A percentile compares a stretch with the other conserved stretches of the same genome.
Conservation (phyloP, 2,329 filamentous ascomycete species). For the Aspergillus sclerotialis region DNA sequence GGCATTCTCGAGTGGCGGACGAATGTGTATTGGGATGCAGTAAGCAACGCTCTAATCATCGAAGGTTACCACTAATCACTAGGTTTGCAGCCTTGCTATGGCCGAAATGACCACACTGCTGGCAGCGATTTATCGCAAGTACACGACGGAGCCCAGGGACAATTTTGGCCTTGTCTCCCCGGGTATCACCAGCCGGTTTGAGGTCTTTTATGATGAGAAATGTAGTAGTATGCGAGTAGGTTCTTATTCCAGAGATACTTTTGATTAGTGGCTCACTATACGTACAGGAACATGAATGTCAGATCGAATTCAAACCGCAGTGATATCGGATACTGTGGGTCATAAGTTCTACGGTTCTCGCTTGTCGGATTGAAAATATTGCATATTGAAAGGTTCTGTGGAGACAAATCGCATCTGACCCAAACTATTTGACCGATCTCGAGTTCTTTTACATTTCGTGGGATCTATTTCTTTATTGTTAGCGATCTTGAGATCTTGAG, state of each 20-base stretch:
- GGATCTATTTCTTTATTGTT: too few relatives aligned
- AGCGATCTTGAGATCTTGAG: too few relatives aligned
- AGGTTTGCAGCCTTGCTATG: constrained; percentile 38
- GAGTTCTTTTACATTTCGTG: too few relatives aligned
- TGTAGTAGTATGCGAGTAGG: not conserved
- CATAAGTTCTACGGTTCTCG: too few relatives aligned
- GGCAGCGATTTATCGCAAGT: constrained; percentile 39
- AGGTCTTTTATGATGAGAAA: constrained; percentile 23
- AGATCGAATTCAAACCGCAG: not conserved
- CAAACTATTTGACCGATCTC: too few relatives aligned
- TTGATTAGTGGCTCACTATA: not conserved
- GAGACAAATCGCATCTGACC: too few relatives aligned
- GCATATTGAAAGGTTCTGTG: too few relatives aligned
- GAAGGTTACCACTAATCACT: not conserved
- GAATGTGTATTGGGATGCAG: constrained; percentile 37
- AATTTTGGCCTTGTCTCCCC: constrained; percentile 14
- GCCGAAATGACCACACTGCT: constrained; percentile 45
- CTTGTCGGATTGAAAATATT: too few relatives aligned
- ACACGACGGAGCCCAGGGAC: constrained; percentile 27
- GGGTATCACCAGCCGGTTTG: constrained; percentile 23
- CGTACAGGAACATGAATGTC: constrained; percentile 1
- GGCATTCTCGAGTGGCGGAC: constrained; percentile 33
- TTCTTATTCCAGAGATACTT: not conserved
- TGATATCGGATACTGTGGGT: too few relatives aligned
- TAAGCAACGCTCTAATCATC: constrained; percentile 6